A percentile compares a stretch with the other conserved stretches of the same genome.
Conservation (phyloP, 768 basidiomycete genomes). For the Lentinula detonsa region DNA sequence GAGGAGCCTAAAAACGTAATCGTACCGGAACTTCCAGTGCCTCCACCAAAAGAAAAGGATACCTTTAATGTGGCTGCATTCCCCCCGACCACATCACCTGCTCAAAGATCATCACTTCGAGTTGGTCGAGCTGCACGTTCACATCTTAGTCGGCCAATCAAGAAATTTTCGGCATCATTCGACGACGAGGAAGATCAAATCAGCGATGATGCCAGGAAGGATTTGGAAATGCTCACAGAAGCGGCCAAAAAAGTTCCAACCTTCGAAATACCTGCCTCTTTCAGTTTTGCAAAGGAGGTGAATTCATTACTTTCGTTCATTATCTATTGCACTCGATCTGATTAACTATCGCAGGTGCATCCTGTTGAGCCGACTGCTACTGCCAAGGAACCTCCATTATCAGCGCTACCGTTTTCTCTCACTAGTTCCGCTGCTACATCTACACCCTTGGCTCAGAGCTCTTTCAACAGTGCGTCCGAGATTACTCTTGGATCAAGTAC, state of each 20-base stretch:
- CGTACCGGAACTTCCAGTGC: constrained; percentile 4
- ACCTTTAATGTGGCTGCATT: constrained; percentile 21
- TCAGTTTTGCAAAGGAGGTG: constrained; percentile 63
- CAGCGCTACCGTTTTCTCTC: constrained; percentile 60
- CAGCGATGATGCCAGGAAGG: constrained; percentile 36
- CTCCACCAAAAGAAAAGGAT: constrained; percentile 16
- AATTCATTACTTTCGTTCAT: constrained; percentile 16
- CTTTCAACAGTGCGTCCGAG: neutral
- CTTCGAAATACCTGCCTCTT: constrained; percentile 57
- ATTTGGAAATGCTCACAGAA: constrained; percentile 44
- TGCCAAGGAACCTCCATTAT: constrained; percentile 63
- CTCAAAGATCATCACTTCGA: constrained; percentile 49
- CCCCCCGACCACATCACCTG: constrained; percentile 21
- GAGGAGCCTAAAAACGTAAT: neutral
- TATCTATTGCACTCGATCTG: neutral
- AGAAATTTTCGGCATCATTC: constrained; percentile 64
- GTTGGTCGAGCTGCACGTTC: constrained; percentile 58
- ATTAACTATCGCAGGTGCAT: constrained; percentile 14
- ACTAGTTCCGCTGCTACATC: constrained; percentile 23
- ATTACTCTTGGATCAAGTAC: neutral
- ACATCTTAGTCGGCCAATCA: constrained; percentile 53
- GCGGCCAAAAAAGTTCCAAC: constrained; percentile 48
- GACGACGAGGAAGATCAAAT: constrained; percentile 45
- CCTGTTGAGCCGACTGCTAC: constrained; percentile 32
- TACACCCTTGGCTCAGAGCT: neutral